phyloP scores from a whole-genome alignment of 768 basidiomycete genomes.

The Lactarius tabidus region DNA sequence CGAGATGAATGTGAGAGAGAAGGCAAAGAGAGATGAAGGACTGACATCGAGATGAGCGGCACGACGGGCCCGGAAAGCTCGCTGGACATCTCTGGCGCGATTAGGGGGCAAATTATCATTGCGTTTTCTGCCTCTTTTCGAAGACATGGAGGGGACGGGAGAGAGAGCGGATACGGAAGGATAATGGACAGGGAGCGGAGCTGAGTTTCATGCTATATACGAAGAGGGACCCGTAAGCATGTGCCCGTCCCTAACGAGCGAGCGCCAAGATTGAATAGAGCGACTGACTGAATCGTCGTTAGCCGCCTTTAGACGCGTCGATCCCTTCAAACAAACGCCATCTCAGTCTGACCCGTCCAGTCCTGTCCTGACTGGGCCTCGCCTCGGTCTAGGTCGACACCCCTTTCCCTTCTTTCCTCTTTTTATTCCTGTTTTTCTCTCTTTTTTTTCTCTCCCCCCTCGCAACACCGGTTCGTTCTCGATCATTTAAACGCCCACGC shows the following conservation, averaged over 20 bases:
- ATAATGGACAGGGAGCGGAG: conserved; percentile 34
- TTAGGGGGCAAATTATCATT: conserved; percentile 78
- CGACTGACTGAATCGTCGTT: conserved; percentile 22
- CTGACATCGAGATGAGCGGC: conserved; percentile 81
- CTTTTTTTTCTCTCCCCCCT: background rate
- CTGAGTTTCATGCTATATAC: conserved; percentile 27
- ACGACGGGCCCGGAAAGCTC: conserved; percentile 84
- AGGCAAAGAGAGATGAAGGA: conserved; percentile 28
- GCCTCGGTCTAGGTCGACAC: conserved; percentile 5
- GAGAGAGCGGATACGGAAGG: conserved; percentile 31
- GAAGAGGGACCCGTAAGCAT: conserved; percentile 36
- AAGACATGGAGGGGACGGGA: conserved; percentile 52
- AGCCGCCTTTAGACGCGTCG: conserved; percentile 32
- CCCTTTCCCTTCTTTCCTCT: background rate
- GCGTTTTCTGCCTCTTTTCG: conserved; percentile 82
- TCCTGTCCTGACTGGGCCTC: conserved; percentile 3
- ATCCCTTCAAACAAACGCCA: conserved; percentile 24
- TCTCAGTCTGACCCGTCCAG: background rate
- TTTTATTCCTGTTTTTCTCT: background rate
- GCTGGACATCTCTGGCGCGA: conserved; percentile 82
- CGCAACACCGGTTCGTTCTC: conserved; percentile 17
- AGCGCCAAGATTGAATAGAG: conserved; percentile 25
- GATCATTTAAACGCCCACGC: conserved; percentile 19
- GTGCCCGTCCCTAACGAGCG: conserved; percentile 28
- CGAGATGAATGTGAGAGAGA: conserved; percentile 30